phyloP scores from a whole-genome alignment of 768 basidiomycete species.

The Mycena vitilis region DNA sequence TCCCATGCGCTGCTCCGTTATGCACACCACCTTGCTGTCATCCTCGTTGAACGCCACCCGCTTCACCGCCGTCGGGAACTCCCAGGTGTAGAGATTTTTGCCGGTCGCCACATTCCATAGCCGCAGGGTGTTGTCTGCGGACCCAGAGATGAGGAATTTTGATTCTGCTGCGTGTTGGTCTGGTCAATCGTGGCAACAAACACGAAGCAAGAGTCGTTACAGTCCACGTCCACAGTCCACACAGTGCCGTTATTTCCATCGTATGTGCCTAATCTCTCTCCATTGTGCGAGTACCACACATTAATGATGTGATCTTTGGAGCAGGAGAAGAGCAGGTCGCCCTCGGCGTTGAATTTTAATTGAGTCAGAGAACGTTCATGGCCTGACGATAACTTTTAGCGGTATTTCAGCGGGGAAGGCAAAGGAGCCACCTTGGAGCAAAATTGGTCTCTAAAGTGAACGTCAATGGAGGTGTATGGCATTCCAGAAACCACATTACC shows the following conservation, averaged over 20 bases:
- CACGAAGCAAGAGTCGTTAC: constrained; percentile 60
- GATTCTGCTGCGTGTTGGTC: constrained; percentile 68
- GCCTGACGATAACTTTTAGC: constrained; percentile 57
- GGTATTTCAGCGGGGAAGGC: background rate
- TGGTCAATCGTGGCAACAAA: constrained; percentile 1
- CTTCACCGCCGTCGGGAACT: constrained; percentile 98
- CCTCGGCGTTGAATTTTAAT: constrained; percentile 97
- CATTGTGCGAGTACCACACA: constrained; percentile 97
- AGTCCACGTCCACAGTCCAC: constrained; percentile 97
- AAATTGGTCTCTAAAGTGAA: constrained; percentile 72
- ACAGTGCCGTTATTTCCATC: constrained; percentile 96
- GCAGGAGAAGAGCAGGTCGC: constrained; percentile 94
- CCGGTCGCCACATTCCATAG: constrained; percentile 92
- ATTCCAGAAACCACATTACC: background rate
- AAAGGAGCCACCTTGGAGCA: constrained; percentile 67
- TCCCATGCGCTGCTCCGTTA: constrained; percentile 98
- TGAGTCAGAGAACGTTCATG: constrained; percentile 98
- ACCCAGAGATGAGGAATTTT: constrained; percentile 87
- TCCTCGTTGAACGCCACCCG: constrained; percentile 92
- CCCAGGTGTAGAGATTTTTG: constrained; percentile 95
- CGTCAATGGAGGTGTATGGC: background rate
- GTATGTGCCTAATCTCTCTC: constrained; percentile 96
- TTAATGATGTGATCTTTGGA: constrained; percentile 97
- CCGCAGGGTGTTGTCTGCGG: constrained; percentile 93
- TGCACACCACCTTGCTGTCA: constrained; percentile 86